Base-by-base conservation (phyloP, 192 early-diverging fungal genomes). In the Coemansia sp. region DNA sequence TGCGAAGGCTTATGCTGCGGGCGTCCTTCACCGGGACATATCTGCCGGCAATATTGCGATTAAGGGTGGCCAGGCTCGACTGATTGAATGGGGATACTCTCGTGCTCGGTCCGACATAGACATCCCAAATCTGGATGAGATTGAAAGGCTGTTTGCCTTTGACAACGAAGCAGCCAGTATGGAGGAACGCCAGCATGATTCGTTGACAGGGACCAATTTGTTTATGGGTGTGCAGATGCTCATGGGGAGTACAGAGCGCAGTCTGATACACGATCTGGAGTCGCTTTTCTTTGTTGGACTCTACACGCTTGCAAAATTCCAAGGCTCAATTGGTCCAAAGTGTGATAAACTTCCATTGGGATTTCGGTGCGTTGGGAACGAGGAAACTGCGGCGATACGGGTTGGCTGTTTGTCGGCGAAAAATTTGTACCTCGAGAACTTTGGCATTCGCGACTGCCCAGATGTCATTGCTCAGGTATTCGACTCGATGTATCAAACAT, bases 41-140 rank as follows among this genome's bases (percentile, higher is more conserved):
- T 74, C 66, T 11, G 50, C 62, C 3, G 72, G 58, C 22, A 67
- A 65, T 48, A 61, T 74, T 19, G 57, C 56, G 2, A 45, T 73
- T 21, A 48, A 22, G 12, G 56, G 5, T n/a, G 60, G 50, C 4
- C 2, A 25, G 7, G 56, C 51, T 2, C 10, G 35, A 1, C 23
- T 63, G 1, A 60, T 73, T 49, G 65, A 67, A 32, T 73, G 72
- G 65, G 66, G 66, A 4, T 64, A 55, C 32, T 57, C 54, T 22
- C 3, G 12, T 41, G 2, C 7, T 17, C 9, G 11, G 22, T 5
- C 2, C 1, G n/a, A 25, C 7, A 60, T 43, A 8, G 15, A 2
- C 0, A 27, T 41, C 39, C 39, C 39, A 41, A 41, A 41, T 2
- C 39, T 41, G 39, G 9, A 25, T 1, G 8, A 10, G n/a, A 48